A percentile compares a stretch with the other conserved stretches of the same genome.
These are phyloP conservation scores for Raddia guianensis DNA, from an alignment of 176 grass and related monocot genomes.

Conservation along the genomic window DNA sequence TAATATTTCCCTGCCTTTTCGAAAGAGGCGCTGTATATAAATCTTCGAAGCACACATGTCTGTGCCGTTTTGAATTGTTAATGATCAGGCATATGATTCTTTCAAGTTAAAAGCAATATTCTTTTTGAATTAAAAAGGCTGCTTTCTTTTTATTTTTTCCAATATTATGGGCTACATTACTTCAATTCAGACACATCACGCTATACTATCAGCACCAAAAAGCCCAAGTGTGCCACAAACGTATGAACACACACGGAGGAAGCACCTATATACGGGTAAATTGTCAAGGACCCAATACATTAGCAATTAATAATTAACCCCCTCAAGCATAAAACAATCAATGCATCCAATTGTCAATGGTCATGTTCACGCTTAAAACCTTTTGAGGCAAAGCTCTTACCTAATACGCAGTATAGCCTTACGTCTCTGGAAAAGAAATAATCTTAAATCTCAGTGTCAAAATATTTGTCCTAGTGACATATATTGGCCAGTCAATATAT, in stretches of 20 bases:
- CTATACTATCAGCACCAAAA: too few relatives aligned
- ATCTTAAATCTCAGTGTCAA: neutral
- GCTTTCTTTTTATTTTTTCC: too few relatives aligned
- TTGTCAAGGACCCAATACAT: neutral
- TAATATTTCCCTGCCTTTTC: too few relatives aligned
- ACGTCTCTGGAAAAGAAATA: neutral
- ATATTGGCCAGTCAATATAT: neutral
- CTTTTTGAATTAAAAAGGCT: too few relatives aligned
- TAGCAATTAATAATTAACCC: neutral
- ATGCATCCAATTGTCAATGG: neutral
- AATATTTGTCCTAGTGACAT: neutral
- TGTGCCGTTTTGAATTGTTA: too few relatives aligned
- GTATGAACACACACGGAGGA: neutral
- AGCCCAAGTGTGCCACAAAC: too few relatives aligned
- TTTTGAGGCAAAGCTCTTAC: neutral
- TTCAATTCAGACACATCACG: too few relatives aligned
- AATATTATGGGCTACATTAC: too few relatives aligned
- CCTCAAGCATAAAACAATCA: neutral
- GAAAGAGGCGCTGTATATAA: too few relatives aligned
- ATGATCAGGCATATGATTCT: too few relatives aligned
- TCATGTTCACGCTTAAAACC: neutral
- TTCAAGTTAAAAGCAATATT: too few relatives aligned
- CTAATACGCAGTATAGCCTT: neutral
- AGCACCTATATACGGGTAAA: neutral
- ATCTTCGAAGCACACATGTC: too few relatives aligned